phyloP scores from a whole-genome alignment of 1,139 yeast genomes.

The Kodamaea derodonti region DNA sequence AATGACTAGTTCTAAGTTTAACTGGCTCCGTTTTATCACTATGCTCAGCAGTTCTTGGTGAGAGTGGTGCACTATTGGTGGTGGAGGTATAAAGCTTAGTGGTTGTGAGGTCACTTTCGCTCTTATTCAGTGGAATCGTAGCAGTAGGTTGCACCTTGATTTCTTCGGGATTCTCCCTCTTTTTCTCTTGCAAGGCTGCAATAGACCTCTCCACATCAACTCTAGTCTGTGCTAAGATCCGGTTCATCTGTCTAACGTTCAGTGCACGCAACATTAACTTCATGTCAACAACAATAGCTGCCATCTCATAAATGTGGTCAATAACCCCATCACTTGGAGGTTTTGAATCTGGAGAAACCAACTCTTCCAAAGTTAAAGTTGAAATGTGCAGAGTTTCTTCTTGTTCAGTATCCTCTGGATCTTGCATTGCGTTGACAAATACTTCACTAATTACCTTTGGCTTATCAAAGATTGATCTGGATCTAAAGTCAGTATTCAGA shows the following conservation, averaged over 20 bases:
- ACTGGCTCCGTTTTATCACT: constrained; percentile 1
- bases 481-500: constrained; percentile 27
- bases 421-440: constrained; percentile 8
- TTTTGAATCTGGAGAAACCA: constrained; percentile 50
- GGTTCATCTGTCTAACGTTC: constrained; percentile 58
- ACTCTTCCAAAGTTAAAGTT: constrained; percentile 43
- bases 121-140: neutral
- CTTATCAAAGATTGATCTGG: constrained; percentile 37
- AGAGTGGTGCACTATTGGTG: neutral
- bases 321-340: constrained; percentile 53
- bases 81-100: constrained; percentile 3
- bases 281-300: constrained; percentile 59
- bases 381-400: constrained; percentile 17
- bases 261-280: constrained; percentile 59
- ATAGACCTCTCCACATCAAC: constrained; percentile 23
- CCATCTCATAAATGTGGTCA: constrained; percentile 57
- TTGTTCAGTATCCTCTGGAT: constrained; percentile 6
- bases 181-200: constrained; percentile 12
- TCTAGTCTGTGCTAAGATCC: constrained; percentile 35
- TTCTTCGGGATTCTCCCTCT: constrained; percentile 4
- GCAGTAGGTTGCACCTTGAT: neutral
- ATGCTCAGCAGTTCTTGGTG: constrained; percentile 2
- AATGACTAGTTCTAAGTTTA: neutral
- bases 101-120: constrained; percentile 3
- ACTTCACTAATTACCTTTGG: constrained; percentile 3